Conservation (phyloP, 345 rosid species). For the Boechera retrofracta region DNA sequence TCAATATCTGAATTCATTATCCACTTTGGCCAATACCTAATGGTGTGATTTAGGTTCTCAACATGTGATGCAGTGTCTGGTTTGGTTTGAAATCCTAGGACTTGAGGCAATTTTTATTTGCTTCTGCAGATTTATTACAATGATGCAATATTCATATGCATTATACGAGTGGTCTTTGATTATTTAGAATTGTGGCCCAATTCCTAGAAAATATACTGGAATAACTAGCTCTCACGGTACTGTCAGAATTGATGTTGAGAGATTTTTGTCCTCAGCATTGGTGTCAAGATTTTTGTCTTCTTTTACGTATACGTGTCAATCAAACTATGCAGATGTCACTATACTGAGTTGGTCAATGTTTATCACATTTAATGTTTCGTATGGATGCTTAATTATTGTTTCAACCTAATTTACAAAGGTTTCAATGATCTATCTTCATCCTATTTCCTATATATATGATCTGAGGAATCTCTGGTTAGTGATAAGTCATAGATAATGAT, state of each 20-base stretch:
- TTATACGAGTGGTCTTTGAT: background rate
- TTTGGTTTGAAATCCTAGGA: background rate
- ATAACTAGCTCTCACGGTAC: background rate
- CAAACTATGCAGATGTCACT: conserved; percentile 5
- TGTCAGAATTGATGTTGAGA: background rate
- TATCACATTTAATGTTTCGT: background rate
- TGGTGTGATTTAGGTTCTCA: background rate
- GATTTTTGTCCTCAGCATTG: background rate
- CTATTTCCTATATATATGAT: background rate
- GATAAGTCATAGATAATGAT: background rate
- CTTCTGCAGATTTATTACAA: background rate
- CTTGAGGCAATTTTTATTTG: background rate
- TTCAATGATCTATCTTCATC: background rate
- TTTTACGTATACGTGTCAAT: background rate
- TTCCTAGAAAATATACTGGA: background rate
- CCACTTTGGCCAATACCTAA: background rate
- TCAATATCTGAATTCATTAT: background rate
- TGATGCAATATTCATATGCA: background rate
- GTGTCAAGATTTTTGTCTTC: background rate
- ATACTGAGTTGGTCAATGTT: background rate
- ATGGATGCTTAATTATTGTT: background rate
- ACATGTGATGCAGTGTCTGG: background rate
- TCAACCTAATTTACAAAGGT: background rate
- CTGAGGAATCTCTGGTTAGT: background rate
- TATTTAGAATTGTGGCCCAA: background rate